Conservation (phyloP, 1,284 basidiomycete genomes). For the Farysia itapuensis region DNA sequence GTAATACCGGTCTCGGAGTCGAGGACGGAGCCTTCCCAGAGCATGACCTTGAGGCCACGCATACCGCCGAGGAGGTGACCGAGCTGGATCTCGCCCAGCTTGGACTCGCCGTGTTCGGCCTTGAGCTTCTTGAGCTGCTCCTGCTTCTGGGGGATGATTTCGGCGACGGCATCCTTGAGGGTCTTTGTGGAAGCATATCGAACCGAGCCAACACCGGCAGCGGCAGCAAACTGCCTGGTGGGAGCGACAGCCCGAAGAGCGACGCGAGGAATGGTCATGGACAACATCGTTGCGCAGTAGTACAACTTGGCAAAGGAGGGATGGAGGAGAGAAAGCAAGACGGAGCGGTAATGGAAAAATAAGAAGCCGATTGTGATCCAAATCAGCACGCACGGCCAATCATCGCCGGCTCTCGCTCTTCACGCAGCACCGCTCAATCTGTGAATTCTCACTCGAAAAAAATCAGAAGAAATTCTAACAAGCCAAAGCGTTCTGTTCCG, state of each 20-base stretch:
- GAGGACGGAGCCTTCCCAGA: conserved; percentile 60
- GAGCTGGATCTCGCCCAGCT: conserved; percentile 57
- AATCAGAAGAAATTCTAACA: too few species aligned
- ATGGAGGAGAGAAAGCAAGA: conserved; percentile 1
- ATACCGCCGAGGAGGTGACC: conserved; percentile 58
- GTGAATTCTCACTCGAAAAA: too few species aligned
- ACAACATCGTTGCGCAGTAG: conserved; percentile 57
- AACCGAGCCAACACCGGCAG: conserved; percentile 40
- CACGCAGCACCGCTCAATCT: too few species aligned
- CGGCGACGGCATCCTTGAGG: conserved; percentile 55
- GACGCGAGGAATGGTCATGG: conserved; percentile 52
- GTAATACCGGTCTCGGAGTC: conserved; percentile 58
- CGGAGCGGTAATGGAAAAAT: too few species aligned
- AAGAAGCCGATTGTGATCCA: too few species aligned
- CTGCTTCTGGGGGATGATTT: conserved; percentile 58
- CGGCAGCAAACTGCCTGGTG: conserved; percentile 52
- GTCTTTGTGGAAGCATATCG: conserved; percentile 57
- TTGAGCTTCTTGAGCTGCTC: conserved; percentile 58
- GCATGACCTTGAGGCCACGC: conserved; percentile 60
- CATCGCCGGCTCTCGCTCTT: too few species aligned
- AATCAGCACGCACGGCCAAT: too few species aligned
- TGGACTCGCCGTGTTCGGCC: conserved; percentile 50
- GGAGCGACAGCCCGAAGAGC: conserved; percentile 52
- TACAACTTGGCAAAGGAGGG: conserved; percentile 7
- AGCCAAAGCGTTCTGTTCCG: too few species aligned